phyloP scores from a whole-genome alignment of 495 filamentous ascomycete genomes.

The Penicillium samsonianum region DNA sequence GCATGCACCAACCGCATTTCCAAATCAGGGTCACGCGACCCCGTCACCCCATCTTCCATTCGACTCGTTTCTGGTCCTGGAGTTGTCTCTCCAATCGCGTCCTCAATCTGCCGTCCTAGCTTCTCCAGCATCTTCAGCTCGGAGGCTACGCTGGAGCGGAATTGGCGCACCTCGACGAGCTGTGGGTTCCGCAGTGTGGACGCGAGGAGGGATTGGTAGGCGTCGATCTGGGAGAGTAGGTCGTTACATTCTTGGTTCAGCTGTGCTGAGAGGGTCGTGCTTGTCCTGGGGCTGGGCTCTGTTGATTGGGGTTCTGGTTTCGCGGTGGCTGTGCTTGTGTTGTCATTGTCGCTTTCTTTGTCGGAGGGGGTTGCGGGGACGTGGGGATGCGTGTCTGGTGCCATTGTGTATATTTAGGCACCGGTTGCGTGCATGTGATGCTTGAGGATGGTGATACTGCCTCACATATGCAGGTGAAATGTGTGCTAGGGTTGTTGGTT shows the following conservation, averaged over 20 bases:
- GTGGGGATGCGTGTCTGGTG: neutral
- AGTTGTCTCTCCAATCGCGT: conserved; percentile 5
- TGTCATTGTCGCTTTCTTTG: conserved; percentile 3
- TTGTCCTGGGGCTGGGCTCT: conserved; percentile 17
- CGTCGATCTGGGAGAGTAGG: conserved; percentile 50
- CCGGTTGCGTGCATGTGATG: neutral
- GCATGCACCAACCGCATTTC: conserved; percentile 43
- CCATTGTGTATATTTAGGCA: neutral
- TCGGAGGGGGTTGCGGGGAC: neutral
- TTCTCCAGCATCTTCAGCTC: conserved; percentile 54
- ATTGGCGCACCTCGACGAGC: conserved; percentile 52
- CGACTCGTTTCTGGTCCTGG: conserved; percentile 2
- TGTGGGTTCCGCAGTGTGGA: conserved; percentile 49
- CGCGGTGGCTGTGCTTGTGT: neutral
- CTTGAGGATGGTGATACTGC: neutral
- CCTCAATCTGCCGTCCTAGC: conserved; percentile 35
- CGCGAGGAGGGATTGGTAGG: conserved; percentile 47
- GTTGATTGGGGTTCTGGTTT: neutral
- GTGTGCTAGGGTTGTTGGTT: neutral
- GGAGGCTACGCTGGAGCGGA: conserved; percentile 48
- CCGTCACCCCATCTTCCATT: conserved; percentile 12
- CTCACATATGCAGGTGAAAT: neutral
- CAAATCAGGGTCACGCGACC: conserved; percentile 15
- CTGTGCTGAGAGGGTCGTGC: conserved; percentile 17
- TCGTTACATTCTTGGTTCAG: conserved; percentile 44